Percentiles rank a stretch among this genome's conserved stretches.
These are phyloP conservation scores for Populus ilicifolia DNA, from an alignment of 345 rosid species.

Conservation along the genomic window DNA sequence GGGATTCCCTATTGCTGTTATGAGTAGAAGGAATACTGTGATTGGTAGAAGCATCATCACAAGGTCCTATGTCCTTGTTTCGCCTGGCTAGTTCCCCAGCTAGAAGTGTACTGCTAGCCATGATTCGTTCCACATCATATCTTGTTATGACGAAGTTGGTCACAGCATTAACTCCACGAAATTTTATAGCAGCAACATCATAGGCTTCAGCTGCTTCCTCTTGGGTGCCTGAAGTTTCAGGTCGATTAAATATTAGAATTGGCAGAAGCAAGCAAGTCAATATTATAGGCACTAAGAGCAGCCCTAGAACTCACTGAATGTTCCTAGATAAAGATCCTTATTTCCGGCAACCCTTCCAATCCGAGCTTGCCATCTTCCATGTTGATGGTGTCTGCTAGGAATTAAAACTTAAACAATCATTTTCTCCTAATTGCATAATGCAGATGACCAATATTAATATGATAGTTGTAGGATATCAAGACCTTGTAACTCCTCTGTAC, in stretches of 20 bases:
- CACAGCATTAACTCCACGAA: conserved; percentile 90
- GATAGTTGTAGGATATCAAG: not conserved
- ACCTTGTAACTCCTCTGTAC: conserved; percentile 99
- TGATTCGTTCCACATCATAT: conserved; percentile 80
- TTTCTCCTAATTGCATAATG: no score
- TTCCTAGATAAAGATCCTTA: conserved; percentile 96
- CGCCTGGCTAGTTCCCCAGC: conserved; percentile 73
- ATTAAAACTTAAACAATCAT: not conserved
- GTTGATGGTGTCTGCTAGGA: conserved; percentile 74
- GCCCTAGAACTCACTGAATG: conserved; percentile 56
- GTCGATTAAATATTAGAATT: not conserved
- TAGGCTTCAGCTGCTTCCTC: conserved; percentile 99
- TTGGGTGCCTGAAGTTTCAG: conserved; percentile 61
- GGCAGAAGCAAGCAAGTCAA: not conserved
- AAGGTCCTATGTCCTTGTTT: conserved; percentile 40
- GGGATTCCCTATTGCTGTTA: conserved; percentile 18
- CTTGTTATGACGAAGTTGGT: conserved; percentile 81
- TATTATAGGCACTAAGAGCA: not conserved
- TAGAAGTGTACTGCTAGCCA: conserved; percentile 79
- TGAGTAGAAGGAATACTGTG: conserved; percentile 19
- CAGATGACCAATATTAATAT: no score
- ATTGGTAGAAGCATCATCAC: conserved; percentile 7
- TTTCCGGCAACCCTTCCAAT: conserved; percentile 98
- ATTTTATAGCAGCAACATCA: conserved; percentile 88
- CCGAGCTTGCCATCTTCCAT: conserved; percentile 99